A percentile compares a stretch with the other conserved stretches of the same genome.
Conservation (phyloP, 1,139 yeast species). For the Taphrina populina region DNA sequence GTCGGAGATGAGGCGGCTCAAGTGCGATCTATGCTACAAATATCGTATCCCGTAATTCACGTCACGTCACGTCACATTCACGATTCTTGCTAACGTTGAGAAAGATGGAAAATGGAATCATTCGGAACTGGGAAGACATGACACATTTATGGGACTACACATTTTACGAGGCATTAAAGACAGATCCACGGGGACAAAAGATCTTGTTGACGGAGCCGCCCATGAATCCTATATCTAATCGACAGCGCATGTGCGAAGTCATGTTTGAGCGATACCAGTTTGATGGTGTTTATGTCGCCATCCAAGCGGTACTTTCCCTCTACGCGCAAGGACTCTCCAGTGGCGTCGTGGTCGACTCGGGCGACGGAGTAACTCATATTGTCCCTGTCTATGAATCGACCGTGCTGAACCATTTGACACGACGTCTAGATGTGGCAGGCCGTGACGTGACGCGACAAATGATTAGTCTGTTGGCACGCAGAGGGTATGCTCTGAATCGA, state of each 20-base stretch:
- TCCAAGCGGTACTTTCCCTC: slow-evolving; percentile 94
- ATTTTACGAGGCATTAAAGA: slow-evolving; percentile 83
- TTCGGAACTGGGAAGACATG: slow-evolving; percentile 98
- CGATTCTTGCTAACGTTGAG: neutral
- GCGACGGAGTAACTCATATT: slow-evolving; percentile 93
- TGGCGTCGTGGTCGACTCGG: slow-evolving; percentile 98
- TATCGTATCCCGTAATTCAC: slow-evolving; percentile 67
- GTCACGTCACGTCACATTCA: neutral
- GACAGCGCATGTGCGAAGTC: slow-evolving; percentile 92
- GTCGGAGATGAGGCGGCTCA: slow-evolving; percentile 95
- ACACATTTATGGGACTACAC: slow-evolving; percentile 98
- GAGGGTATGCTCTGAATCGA: slow-evolving; percentile 97
- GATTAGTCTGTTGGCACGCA: slow-evolving; percentile 82
- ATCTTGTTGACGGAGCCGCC: slow-evolving; percentile 94
- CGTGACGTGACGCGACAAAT: slow-evolving; percentile 95
- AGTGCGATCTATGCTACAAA: slow-evolving; percentile 83
- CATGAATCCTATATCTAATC: slow-evolving; percentile 89
- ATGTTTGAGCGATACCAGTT: slow-evolving; percentile 96
- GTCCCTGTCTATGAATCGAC: slow-evolving; percentile 97
- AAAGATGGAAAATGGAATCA: slow-evolving; percentile 92
- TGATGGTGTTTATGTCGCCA: slow-evolving; percentile 96
- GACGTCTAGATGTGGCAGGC: slow-evolving; percentile 94
- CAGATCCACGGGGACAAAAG: slow-evolving; percentile 73
- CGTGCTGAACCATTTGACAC: slow-evolving; percentile 87
- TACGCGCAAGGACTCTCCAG: slow-evolving; percentile 88